Base-by-base conservation (phyloP, 2,329 filamentous ascomycete genomes). In the Curvularia hawaiiensis region DNA sequence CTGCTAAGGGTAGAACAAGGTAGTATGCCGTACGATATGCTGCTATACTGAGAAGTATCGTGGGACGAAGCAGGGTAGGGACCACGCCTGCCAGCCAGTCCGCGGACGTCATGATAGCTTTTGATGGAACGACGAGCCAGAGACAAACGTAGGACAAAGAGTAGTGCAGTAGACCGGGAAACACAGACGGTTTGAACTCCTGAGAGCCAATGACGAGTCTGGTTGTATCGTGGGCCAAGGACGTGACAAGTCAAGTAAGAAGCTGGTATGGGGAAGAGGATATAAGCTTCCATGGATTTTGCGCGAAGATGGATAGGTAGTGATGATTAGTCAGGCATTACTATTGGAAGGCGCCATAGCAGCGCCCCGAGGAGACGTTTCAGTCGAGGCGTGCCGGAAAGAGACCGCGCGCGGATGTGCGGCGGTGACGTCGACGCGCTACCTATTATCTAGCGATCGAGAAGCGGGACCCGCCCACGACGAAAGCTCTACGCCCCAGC, bases 31-130 rank as follows among this genome's bases (percentile, higher is more conserved):
- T 56, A 76, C 75, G 71, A 52, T 72, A 75, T 12, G 64, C 44
- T 12, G 63, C 59, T 18, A 69, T 63, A 12, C 26, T 28, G 2
- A 76, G 64, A 7, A 76, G 59, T 9, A 75, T 44, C 8, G 53
- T 54, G 8, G 75, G 75, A 5, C 71, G 66, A 16, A 76, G 50
- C 16, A 75, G 63, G 31, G 60, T 61, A 0, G 69, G 71, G 5
- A 72, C 52, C 10, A 57, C 56, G 12, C 69, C 58, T 16, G 59
- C 60, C 48, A 69, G 45, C 61, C 59, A 67, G 59, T 57, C 43
- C 26, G 52, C 52, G 3, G 54, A 22, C 31, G 59, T 62, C 61
- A 64, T 64, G 49, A 35, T 54, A n/a, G 41, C 4, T 35, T 14
- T 4, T 6, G 20, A 28, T 22, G 18, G 44, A 18, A 18, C 35